These are phyloP conservation scores for Mucor lusitanicus DNA, from an alignment of 371 early-diverging fungal species.

Conservation along the genomic window DNA sequence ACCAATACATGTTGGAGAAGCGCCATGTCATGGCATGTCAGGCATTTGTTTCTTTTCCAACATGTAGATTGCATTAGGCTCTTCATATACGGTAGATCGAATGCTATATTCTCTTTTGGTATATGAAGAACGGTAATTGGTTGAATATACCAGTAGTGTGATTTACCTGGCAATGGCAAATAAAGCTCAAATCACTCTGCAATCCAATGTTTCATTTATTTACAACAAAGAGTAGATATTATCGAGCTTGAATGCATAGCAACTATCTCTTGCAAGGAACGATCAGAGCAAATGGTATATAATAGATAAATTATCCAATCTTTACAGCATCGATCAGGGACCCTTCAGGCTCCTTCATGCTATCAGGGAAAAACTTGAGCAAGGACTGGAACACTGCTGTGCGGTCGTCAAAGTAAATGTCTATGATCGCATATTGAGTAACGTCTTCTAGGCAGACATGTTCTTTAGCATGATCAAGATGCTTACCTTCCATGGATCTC, in stretches of 20 bases:
- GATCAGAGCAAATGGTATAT: not conserved
- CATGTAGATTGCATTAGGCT: too few relatives aligned
- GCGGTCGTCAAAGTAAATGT: constrained; percentile 29
- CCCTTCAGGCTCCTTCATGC: constrained; percentile 74
- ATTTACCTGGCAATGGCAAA: too few relatives aligned
- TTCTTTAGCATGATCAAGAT: too few relatives aligned
- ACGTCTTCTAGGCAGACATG: not conserved
- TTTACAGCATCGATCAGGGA: constrained; percentile 71
- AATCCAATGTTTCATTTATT: not conserved
- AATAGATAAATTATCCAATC: constrained; percentile 21
- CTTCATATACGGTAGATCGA: too few relatives aligned
- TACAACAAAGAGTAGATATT: not conserved
- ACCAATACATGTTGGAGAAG: too few relatives aligned
- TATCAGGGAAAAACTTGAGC: constrained; percentile 69
- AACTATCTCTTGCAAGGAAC: not conserved
- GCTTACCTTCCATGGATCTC: constrained; percentile 6
- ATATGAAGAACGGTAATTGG: too few relatives aligned
- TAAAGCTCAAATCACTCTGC: too few relatives aligned
- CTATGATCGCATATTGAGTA: constrained; percentile 3
- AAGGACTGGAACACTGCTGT: constrained; percentile 65
- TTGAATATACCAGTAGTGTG: too few relatives aligned
- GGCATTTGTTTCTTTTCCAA: too few relatives aligned
- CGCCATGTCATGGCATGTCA: too few relatives aligned
- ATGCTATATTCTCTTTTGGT: too few relatives aligned
- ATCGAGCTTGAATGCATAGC: too few relatives aligned